Base-by-base conservation (phyloP, 2,329 filamentous ascomycete species). In the Purpureocillium takamizusanense region DNA sequence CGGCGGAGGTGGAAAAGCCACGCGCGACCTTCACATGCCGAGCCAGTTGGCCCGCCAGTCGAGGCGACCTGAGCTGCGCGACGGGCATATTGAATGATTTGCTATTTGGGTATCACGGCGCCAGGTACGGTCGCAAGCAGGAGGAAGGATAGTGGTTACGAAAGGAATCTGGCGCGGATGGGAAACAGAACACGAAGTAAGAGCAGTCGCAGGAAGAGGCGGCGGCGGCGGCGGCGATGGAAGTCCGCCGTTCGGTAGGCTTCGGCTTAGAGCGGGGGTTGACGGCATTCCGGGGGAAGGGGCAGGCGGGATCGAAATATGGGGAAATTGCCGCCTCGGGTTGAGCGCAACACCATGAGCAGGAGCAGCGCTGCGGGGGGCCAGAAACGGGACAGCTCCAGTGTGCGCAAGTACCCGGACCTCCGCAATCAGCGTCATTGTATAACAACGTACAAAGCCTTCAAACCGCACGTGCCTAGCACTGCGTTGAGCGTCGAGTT, bases 1-100 rank as follows among this genome's bases (percentile, higher is more conserved):
- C 51, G 31, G 61, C 42, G 37, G 60, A 56, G 12, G 61, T 64
- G 28, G 72, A 72, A 51, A 76, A 75, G 37, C 56, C 58, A 37
- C 72, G 67, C 37, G 57, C 52, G 25, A 62, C 47, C 41, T 55
- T 61, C 53, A 62, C 56, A 57, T 66, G 63, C 47, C 57, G 54
- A 36, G 55, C 55, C n/a, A 64, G 45, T 43, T 60, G 59, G 46
- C 55, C 50, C 33, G 56, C 46, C 37, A 61, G 48, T 42, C 55
- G 51, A 40, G 57, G 51, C 31, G 60, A 53, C 50, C 58, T 51
- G 36, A 62, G 46, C 40, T 60, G 61, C 45, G 54, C 42, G 17
- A 47, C 41, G 36, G 51, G 43, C 59, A 61, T 63, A 36, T 35
- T 50, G 44, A n/a, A n/a, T n/a, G n/a, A n/a, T n/a, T 25, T 25